Percentiles rank a stretch among this genome's conserved stretches.
Conservation (phyloP, 768 basidiomycete species). For the Termitomyces sp. region DNA sequence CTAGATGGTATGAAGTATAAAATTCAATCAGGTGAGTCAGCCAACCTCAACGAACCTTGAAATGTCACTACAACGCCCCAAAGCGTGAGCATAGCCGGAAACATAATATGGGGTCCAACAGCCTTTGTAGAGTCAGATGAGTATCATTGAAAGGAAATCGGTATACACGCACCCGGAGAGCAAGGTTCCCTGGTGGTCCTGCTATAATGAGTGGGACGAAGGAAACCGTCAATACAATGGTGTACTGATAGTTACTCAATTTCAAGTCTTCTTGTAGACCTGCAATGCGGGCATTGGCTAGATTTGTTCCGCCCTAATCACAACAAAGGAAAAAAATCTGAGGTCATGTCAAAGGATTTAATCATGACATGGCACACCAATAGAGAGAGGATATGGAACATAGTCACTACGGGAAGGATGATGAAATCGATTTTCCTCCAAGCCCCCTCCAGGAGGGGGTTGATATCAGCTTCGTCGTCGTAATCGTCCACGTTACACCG, state of each 20-base stretch:
- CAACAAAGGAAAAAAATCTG: no score
- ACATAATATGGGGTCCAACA: neutral
- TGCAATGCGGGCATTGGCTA: neutral
- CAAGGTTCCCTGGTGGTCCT: neutral
- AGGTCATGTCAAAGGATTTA: neutral
- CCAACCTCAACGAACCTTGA: neutral
- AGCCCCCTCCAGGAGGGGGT: neutral
- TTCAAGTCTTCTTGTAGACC: neutral
- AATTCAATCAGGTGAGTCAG: no score
- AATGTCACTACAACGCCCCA: neutral
- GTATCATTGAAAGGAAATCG: accelerated
- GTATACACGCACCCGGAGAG: neutral
- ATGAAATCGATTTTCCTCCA: neutral
- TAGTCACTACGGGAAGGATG: neutral
- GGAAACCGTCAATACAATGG: neutral
- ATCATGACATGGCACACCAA: neutral
- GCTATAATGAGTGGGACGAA: neutral
- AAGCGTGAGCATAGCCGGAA: neutral
- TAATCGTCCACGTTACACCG: neutral
- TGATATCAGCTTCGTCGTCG: neutral
- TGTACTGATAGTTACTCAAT: neutral
- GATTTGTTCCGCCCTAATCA: neutral
- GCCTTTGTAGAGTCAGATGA: neutral
- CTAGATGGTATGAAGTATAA: neutral
- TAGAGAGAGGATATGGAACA: neutral